Percentiles rank a stretch among this genome's conserved stretches.
phyloP scores from a whole-genome alignment of 2,329 filamentous ascomycete genomes.

The Trichoderma afroharzianum region DNA sequence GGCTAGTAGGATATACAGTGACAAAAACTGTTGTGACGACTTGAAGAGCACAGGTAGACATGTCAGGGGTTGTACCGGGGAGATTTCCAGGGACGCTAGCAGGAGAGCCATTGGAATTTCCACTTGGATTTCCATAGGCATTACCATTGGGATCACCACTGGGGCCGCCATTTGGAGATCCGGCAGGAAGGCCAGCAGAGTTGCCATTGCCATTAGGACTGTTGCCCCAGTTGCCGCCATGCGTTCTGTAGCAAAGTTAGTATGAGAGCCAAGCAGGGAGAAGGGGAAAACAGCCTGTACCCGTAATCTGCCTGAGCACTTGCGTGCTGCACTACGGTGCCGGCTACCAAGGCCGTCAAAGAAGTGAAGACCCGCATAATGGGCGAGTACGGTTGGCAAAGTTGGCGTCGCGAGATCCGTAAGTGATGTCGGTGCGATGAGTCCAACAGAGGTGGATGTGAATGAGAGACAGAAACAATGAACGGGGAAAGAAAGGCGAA shows the following conservation, averaged over 20 bases:
- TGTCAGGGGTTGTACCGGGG: constrained; percentile 18
- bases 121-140: constrained; percentile 4
- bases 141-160: not conserved
- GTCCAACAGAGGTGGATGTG: constrained; percentile 7
- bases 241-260: constrained; percentile 18
- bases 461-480: constrained; percentile 6
- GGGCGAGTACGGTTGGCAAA: constrained; percentile 17
- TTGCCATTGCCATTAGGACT: constrained; percentile 2
- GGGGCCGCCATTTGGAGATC: constrained; percentile 5
- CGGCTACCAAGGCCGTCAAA: constrained; percentile 35
- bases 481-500: constrained; percentile 19
- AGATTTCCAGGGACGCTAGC: constrained; percentile 11
- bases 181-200: constrained; percentile 2
- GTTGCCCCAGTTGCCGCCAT: not conserved
- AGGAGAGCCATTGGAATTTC: not conserved
- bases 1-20: constrained; percentile 39
- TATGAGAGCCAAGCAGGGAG: not conserved
- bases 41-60: constrained; percentile 38
- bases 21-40: constrained; percentile 46
- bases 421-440: not conserved
- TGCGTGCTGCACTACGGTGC: constrained; percentile 32
- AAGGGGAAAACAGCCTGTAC: constrained; percentile 27
- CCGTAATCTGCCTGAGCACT: constrained; percentile 32
- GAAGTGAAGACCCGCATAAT: constrained; percentile 39
- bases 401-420: not conserved